Evolutionary conservation across 352 stramenopile species (phyloP).

Genomic region (Phytophthora cryptogea): DNA sequence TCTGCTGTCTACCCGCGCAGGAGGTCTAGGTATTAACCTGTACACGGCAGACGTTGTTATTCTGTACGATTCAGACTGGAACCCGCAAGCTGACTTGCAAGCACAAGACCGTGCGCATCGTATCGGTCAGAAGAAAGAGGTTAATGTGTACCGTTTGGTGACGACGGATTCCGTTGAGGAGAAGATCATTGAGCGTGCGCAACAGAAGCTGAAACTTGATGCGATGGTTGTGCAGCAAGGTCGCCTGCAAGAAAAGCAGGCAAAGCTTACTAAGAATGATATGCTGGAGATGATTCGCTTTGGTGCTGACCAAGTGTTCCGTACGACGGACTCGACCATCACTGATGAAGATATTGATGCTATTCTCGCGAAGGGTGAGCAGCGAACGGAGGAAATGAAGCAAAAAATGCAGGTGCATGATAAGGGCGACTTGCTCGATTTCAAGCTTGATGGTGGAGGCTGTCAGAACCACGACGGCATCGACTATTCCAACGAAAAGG

Average conservation of each 20-base stretch:
- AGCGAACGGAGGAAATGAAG: slow-evolving; percentile 89
- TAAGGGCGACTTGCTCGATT: slow-evolving; percentile 88
- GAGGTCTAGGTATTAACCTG: slow-evolving; percentile 98
- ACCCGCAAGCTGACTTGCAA: slow-evolving; percentile 97
- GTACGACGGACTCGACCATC: slow-evolving; percentile 95
- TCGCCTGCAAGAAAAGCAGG: slow-evolving; percentile 85
- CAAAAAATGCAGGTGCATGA: slow-evolving; percentile 86
- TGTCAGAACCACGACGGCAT: slow-evolving; percentile 97
- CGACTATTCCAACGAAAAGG: slow-evolving; percentile 95
- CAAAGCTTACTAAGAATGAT: slow-evolving; percentile 95
- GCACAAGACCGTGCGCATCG: slow-evolving; percentile 96
- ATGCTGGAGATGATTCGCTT: slow-evolving; percentile 98
- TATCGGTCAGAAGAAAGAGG: slow-evolving; percentile 98
- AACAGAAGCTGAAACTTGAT: slow-evolving; percentile 96
- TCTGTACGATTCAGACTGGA: slow-evolving; percentile 98
- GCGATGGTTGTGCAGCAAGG: slow-evolving; percentile 89
- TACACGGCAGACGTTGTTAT: slow-evolving; percentile 99
- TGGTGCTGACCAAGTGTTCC: slow-evolving; percentile 98
- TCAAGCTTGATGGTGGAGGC: slow-evolving; percentile 93
- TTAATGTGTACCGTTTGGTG: slow-evolving; percentile 95
- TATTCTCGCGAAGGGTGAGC: slow-evolving; percentile 93
- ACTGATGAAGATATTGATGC: slow-evolving; percentile 99
- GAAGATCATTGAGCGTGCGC: slow-evolving; percentile 98
- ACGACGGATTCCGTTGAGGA: slow-evolving; percentile 98
- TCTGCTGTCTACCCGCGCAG: slow-evolving; percentile 96